Evolutionary conservation across 2,329 filamentous ascomycete genomes (phyloP), one percentile per base, ranked within the genome.

Genomic region (Aspergillus sergii): DNA sequence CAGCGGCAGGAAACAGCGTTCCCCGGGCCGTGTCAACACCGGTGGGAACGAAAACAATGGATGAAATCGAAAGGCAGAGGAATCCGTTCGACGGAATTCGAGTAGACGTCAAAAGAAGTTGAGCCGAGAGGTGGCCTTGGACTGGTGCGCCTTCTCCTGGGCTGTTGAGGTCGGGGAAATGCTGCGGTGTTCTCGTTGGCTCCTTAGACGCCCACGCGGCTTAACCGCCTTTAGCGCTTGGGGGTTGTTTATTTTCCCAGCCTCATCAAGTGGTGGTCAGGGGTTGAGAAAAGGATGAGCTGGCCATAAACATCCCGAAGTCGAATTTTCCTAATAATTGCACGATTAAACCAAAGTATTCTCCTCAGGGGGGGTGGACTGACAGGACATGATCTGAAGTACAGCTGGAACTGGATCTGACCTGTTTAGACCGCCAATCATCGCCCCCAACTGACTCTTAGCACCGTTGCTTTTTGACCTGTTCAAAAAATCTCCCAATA

Each of bases 221-320:
- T 58, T 67, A 69, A 64, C 69, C 69, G 69, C 69, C 62, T 65
- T 71, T 69, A 66, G 68, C 69, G 69, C 71, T 75, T 30, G 58
- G 23, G 34, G 50, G 41, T 30, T 62, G 39, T 41, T 61, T 57
- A 39, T 51, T 32, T 46, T 60, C 50, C 58, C 50, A 63, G 28
- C 51, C 62, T 64, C 62, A 59, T 60, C 39, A 56, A 61, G 50
- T 43, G 48, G 50, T 59, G 51, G 59, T 58, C 41, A 56, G 58
- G 34, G 51, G 46, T 50, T 23, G 26, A 50, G 28, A 54, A 46
- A 51, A 11, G 48, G 48, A 51, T 51, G 48, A 32, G 28, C 26
- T 45, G 39, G 19, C 14, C 32, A 30, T 50, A 34, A 57, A 51
- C 16, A 51, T 34, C 26, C 48, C 28, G 8, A 34, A 21, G 26